Conservation (phyloP, 2,329 filamentous ascomycete genomes). For the Paecilomyces formosus region DNA sequence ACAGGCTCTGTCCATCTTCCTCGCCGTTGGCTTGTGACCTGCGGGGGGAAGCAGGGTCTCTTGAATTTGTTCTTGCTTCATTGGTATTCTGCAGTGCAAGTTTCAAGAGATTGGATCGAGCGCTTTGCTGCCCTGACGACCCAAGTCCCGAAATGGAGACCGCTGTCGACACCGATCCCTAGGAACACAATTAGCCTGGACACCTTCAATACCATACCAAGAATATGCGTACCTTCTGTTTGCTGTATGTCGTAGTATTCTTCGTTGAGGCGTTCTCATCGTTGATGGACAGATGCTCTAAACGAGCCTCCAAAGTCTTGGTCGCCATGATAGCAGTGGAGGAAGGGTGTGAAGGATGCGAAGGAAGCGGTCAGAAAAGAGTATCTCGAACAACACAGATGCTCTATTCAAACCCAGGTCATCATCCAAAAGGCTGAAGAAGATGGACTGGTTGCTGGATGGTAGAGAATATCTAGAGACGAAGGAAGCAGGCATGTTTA, state of each 20-base stretch:
- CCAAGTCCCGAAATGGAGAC: slow-evolving; percentile 43
- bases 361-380: slow-evolving; percentile 1
- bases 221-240: slow-evolving; percentile 60
- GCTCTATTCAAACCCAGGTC: background rate
- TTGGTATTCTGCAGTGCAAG: slow-evolving; percentile 74
- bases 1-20: slow-evolving; percentile 26
- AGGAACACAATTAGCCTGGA: slow-evolving; percentile 12
- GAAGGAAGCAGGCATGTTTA: slow-evolving; percentile 7
- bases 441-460: background rate
- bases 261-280: slow-evolving; percentile 71
- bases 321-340: slow-evolving; percentile 54
- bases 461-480: slow-evolving; percentile 4
- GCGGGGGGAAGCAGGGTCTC: slow-evolving; percentile 53
- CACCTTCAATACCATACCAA: background rate
- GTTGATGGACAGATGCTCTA: slow-evolving; percentile 82
- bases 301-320: slow-evolving; percentile 72
- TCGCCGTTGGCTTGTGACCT: slow-evolving; percentile 45
- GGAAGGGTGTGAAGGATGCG: background rate
- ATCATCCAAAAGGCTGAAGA: slow-evolving; percentile 2
- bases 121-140: slow-evolving; percentile 32
- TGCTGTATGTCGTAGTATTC: slow-evolving; percentile 53
- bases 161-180: slow-evolving; percentile 42
- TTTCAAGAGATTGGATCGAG: slow-evolving; percentile 75
- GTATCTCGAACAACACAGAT: background rate
- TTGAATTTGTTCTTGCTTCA: slow-evolving; percentile 47